A percentile compares a stretch with the other conserved stretches of the same genome.
Evolutionary conservation across 306 rosid species (phyloP).

Genomic region (Malus domestica): DNA sequence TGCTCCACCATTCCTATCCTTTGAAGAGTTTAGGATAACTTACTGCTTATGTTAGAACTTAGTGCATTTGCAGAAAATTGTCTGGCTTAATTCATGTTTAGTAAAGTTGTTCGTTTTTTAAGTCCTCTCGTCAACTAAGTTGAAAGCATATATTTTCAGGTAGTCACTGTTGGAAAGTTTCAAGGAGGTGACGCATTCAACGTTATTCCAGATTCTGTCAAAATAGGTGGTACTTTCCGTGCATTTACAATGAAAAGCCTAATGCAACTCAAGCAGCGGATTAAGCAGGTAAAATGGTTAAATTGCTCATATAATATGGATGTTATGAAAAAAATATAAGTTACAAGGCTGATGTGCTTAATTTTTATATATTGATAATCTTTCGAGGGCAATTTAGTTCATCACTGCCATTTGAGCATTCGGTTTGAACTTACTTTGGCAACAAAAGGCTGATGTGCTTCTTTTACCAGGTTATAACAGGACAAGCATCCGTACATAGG

Average conservation of each 20-base stretch:
- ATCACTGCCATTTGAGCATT: not conserved
- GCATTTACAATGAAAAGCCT: conserved; percentile 52
- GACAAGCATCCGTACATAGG: conserved; percentile 83
- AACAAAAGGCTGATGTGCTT: conserved; percentile 2
- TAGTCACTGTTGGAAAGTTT: conserved; percentile 65
- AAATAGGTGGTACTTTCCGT: conserved; percentile 82
- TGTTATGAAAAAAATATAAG: not conserved
- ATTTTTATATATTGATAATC: not conserved
- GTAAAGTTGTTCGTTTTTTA: conserved; percentile 5
- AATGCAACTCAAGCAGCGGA: conserved; percentile 43
- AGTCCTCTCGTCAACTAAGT: conserved; percentile 18
- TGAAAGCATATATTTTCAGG: conserved; percentile 32
- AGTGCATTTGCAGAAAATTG: not conserved
- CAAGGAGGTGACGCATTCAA: conserved; percentile 87
- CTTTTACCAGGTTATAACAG: conserved; percentile 51
- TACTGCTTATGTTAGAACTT: not conserved
- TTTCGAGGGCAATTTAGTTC: not conserved
- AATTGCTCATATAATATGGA: not conserved
- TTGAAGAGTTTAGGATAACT: not conserved
- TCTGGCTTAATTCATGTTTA: not conserved
- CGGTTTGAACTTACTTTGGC: not conserved
- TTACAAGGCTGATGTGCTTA: no score
- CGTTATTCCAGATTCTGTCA: conserved; percentile 85
- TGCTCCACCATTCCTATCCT: not conserved
- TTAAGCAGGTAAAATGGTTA: conserved; percentile 51